These are phyloP conservation scores for Pythium scleroteichum DNA, from an alignment of 352 stramenopile genomes.

Conservation along the genomic window DNA sequence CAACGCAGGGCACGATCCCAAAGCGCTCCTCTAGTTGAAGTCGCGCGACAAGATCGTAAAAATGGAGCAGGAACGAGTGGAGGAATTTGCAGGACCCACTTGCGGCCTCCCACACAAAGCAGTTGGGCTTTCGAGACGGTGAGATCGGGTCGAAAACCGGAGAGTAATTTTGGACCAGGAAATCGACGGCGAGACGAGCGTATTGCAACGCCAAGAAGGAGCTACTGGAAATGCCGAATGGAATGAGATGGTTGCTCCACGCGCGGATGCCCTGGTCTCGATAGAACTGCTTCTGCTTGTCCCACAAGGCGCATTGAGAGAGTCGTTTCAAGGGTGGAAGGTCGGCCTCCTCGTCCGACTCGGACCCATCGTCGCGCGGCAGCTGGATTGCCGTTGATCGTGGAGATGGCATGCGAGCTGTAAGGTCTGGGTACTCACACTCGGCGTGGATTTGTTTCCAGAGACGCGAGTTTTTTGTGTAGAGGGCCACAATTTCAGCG, in stretches of 20 bases:
- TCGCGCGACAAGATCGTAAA: slow-evolving; percentile 42
- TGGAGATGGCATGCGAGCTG: not conserved
- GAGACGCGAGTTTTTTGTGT: slow-evolving; percentile 26
- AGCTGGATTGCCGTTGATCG: not conserved
- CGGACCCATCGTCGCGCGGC: not conserved
- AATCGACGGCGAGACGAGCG: slow-evolving; percentile 35
- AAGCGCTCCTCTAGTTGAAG: slow-evolving; percentile 24
- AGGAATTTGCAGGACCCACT: slow-evolving; percentile 86
- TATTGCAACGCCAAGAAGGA: slow-evolving; percentile 73
- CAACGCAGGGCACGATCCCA: slow-evolving; percentile 49
- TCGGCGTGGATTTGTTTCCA: slow-evolving; percentile 30
- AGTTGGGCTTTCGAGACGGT: slow-evolving; percentile 40
- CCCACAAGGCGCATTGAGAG: slow-evolving; percentile 63
- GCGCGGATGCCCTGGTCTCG: slow-evolving; percentile 66
- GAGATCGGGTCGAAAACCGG: not conserved
- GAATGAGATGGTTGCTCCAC: slow-evolving; percentile 72
- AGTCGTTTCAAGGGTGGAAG: slow-evolving; percentile 30
- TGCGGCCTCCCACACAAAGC: slow-evolving; percentile 81
- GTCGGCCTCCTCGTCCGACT: slow-evolving; percentile 6
- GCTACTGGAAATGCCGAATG: slow-evolving; percentile 80
- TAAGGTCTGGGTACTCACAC: not conserved
- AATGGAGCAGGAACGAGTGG: slow-evolving; percentile 68
- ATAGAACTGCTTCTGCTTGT: slow-evolving; percentile 83
- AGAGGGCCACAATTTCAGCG: slow-evolving; percentile 35
- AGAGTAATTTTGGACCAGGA: slow-evolving; percentile 4